Evolutionary conservation across 2,329 filamentous ascomycete species (phyloP).

Genomic region (Aotearoamyces nothofagi): DNA sequence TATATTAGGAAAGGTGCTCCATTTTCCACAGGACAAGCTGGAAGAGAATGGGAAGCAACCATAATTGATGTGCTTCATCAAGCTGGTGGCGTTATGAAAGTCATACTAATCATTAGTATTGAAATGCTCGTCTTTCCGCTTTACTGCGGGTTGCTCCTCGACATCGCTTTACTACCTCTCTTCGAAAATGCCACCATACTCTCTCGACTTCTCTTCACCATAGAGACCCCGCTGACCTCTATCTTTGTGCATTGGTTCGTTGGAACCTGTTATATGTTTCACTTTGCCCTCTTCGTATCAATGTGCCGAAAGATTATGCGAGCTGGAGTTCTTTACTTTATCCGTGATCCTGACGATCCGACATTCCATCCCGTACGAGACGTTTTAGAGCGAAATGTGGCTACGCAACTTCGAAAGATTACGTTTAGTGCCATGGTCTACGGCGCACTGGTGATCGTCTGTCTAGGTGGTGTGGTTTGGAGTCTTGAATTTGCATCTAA

Average conservation of each 20-base stretch:
- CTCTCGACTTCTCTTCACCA: slow-evolving; percentile 65
- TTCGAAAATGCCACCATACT: slow-evolving; percentile 69
- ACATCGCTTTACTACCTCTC: slow-evolving; percentile 74
- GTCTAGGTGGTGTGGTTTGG: slow-evolving; percentile 93
- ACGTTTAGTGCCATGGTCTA: slow-evolving; percentile 93
- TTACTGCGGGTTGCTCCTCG: slow-evolving; percentile 85
- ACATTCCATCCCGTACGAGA: slow-evolving; percentile 97
- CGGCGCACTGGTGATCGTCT: slow-evolving; percentile 80
- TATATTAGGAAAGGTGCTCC: slow-evolving; percentile 65
- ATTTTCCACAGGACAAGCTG: slow-evolving; percentile 40
- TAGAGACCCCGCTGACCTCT: slow-evolving; percentile 70
- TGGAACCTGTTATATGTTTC: slow-evolving; percentile 98
- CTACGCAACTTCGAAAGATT: slow-evolving; percentile 90
- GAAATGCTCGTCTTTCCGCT: slow-evolving; percentile 97
- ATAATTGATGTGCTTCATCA: slow-evolving; percentile 77
- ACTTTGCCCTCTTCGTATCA: slow-evolving; percentile 94
- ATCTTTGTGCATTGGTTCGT: slow-evolving; percentile 98
- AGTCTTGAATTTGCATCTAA: slow-evolving; percentile 54
- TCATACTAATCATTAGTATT: slow-evolving; percentile 95
- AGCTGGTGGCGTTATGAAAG: slow-evolving; percentile 92
- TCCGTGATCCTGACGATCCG: slow-evolving; percentile 92
- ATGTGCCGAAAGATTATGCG: slow-evolving; percentile 99
- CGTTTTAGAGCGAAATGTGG: slow-evolving; percentile 82
- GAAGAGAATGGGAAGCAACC: slow-evolving; percentile 56
- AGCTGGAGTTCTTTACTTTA: slow-evolving; percentile 91